These are phyloP conservation scores for Pezicula radicicola DNA, from an alignment of 2,329 filamentous ascomycete species.

Conservation along the genomic window DNA sequence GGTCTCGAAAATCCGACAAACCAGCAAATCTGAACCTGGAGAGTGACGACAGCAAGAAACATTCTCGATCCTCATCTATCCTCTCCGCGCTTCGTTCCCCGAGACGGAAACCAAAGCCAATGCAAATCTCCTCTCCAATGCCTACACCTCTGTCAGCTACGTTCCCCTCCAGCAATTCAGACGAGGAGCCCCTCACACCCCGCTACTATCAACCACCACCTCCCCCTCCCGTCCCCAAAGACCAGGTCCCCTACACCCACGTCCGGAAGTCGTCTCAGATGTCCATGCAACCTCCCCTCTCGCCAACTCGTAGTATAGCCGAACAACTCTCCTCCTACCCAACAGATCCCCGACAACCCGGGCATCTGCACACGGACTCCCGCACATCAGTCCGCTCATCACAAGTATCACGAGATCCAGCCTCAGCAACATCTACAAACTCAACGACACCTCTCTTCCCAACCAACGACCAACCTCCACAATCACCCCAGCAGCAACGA, in stretches of 20 bases:
- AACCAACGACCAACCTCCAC: slow-evolving; percentile 4
- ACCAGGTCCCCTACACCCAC: slow-evolving; percentile 36
- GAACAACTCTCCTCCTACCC: slow-evolving; percentile 18
- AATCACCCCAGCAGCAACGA: background rate
- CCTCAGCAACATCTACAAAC: slow-evolving; percentile 12
- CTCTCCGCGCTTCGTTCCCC: slow-evolving; percentile 61
- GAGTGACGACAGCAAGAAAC: slow-evolving; percentile 36
- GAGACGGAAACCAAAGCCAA: slow-evolving; percentile 34
- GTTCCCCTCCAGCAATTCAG: slow-evolving; percentile 53
- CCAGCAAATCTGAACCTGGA: slow-evolving; percentile 38
- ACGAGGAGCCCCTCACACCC: slow-evolving; percentile 55
- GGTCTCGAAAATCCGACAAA: slow-evolving; percentile 31
- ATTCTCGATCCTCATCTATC: slow-evolving; percentile 57
- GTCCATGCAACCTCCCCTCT: slow-evolving; percentile 6
- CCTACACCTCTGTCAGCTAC: slow-evolving; percentile 60
- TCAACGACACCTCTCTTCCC: slow-evolving; percentile 15
- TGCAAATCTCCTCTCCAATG: slow-evolving; percentile 63
- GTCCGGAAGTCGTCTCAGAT: slow-evolving; percentile 10
- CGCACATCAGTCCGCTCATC: slow-evolving; percentile 11
- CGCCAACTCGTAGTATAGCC: slow-evolving; percentile 23
- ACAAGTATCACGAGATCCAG: slow-evolving; percentile 10
- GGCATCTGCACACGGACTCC: slow-evolving; percentile 15
- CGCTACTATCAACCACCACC: slow-evolving; percentile 49
- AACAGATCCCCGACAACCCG: background rate
- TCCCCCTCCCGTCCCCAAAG: slow-evolving; percentile 52